Evolutionary conservation across 306 rosid species (phyloP).

Genomic region (Clitoria ternatea): DNA sequence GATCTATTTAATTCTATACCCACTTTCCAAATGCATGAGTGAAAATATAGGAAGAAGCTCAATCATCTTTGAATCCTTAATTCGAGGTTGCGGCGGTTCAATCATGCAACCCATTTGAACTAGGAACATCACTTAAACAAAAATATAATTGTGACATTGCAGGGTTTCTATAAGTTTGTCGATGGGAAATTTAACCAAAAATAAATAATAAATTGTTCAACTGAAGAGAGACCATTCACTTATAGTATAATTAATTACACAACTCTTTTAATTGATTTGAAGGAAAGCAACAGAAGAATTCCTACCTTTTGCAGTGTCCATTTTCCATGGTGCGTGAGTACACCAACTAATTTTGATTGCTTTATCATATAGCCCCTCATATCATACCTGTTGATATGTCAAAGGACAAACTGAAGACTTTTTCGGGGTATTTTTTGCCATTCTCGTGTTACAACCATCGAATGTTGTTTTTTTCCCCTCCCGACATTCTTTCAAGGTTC

Average conservation of each 20-base stretch:
- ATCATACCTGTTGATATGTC: background rate
- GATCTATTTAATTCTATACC: background rate
- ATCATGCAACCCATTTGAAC: constrained; percentile 19
- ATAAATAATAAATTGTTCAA: too few species aligned
- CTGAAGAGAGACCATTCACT: constrained; percentile 4
- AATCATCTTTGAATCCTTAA: background rate
- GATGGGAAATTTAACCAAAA: too few species aligned
- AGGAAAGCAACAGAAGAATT: background rate
- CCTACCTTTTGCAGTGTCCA: constrained; percentile 6
- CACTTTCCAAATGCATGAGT: background rate
- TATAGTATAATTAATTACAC: background rate
- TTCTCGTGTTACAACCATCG: background rate
- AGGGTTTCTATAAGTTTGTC: too few species aligned
- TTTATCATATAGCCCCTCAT: background rate
- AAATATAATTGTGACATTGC: background rate
- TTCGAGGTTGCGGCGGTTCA: background rate
- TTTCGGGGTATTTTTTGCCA: background rate
- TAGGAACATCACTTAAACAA: background rate
- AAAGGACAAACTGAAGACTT: background rate
- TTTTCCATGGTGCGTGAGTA: background rate
- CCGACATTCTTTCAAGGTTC: too few species aligned
- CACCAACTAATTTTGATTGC: background rate
- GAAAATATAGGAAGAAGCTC: background rate
- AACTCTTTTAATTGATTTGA: constrained; percentile 10
- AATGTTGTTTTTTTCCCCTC: too few species aligned